Evolutionary conservation across 768 basidiomycete species (phyloP).

Genomic region (Brasilioporus rufonigricans): DNA sequence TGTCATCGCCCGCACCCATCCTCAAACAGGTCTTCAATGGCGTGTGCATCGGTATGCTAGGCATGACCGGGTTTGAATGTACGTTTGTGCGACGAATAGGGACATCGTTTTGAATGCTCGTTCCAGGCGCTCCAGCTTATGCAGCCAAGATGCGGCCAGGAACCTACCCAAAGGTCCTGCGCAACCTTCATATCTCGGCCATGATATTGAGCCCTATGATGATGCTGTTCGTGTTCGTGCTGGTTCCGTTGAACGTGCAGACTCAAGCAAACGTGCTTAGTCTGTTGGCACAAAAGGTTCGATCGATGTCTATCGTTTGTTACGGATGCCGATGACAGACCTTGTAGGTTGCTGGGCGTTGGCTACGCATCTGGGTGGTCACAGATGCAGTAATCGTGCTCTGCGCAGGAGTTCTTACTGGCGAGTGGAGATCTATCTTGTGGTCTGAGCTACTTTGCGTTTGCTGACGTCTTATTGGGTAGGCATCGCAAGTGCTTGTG

Average conservation of each 20-base stretch:
- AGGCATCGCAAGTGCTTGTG: slow-evolving; percentile 60
- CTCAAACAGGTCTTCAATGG: slow-evolving; percentile 59
- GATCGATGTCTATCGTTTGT: background rate
- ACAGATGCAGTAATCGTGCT: slow-evolving; percentile 71
- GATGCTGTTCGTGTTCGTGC: slow-evolving; percentile 58
- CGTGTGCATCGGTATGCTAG: slow-evolving; percentile 68
- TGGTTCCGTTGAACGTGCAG: slow-evolving; percentile 52
- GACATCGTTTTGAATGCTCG: background rate
- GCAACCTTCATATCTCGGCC: slow-evolving; percentile 62
- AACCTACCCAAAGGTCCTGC: slow-evolving; percentile 55
- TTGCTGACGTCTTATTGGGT: background rate
- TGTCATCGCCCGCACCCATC: slow-evolving; percentile 30
- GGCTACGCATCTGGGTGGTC: slow-evolving; percentile 62
- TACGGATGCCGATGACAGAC: background rate
- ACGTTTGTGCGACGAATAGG: background rate
- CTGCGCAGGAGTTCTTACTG: slow-evolving; percentile 69
- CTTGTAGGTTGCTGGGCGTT: slow-evolving; percentile 52
- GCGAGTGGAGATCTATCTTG: slow-evolving; percentile 30
- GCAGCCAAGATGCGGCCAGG: slow-evolving; percentile 57
- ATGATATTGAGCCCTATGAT: slow-evolving; percentile 54
- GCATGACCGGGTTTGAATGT: slow-evolving; percentile 74
- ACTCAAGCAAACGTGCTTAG: slow-evolving; percentile 60
- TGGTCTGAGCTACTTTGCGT: background rate
- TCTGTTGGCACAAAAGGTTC: slow-evolving; percentile 57
- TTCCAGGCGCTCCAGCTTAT: slow-evolving; percentile 60